Conservation (phyloP, 495 filamentous ascomycete species). For the Aspergillus olivimuriae region DNA sequence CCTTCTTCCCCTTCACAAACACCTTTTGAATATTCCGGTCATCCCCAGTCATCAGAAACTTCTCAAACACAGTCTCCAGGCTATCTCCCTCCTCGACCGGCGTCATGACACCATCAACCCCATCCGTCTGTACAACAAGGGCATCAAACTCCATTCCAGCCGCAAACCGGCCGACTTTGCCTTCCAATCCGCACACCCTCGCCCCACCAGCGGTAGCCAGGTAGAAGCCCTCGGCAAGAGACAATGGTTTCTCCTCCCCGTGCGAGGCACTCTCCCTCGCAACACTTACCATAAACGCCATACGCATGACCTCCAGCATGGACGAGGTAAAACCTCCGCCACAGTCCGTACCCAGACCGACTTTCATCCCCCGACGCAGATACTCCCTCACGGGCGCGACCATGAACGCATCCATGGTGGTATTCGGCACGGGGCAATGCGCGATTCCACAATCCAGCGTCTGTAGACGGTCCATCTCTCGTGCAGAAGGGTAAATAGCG, state of each 20-base stretch:
- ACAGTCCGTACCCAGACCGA: constrained; percentile 61
- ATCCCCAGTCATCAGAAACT: constrained; percentile 61
- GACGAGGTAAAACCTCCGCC: constrained; percentile 58
- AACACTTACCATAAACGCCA: constrained; percentile 56
- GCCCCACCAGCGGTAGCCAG: constrained; percentile 60
- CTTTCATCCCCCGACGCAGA: constrained; percentile 51
- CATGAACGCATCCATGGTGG: constrained; percentile 56
- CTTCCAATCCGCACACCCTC: constrained; percentile 49
- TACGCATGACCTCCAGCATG: constrained; percentile 53
- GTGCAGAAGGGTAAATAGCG: constrained; percentile 51
- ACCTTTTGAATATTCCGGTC: constrained; percentile 55
- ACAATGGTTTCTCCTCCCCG: constrained; percentile 43
- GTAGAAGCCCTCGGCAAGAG: constrained; percentile 50
- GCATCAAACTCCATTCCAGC: constrained; percentile 63
- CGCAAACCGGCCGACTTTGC: constrained; percentile 51
- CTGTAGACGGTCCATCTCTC: constrained; percentile 44
- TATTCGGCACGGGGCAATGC: constrained; percentile 59
- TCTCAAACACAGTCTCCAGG: constrained; percentile 47
- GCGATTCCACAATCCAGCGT: constrained; percentile 50
- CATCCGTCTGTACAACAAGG: constrained; percentile 40
- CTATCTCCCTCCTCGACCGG: constrained; percentile 47
- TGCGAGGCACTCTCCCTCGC: constrained; percentile 43
- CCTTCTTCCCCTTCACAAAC: constrained; percentile 48
- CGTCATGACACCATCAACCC: constrained; percentile 42
- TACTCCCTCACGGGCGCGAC: constrained; percentile 52